Conservation (phyloP, 257 asterid genomes). For the Cordia subcordata region DNA sequence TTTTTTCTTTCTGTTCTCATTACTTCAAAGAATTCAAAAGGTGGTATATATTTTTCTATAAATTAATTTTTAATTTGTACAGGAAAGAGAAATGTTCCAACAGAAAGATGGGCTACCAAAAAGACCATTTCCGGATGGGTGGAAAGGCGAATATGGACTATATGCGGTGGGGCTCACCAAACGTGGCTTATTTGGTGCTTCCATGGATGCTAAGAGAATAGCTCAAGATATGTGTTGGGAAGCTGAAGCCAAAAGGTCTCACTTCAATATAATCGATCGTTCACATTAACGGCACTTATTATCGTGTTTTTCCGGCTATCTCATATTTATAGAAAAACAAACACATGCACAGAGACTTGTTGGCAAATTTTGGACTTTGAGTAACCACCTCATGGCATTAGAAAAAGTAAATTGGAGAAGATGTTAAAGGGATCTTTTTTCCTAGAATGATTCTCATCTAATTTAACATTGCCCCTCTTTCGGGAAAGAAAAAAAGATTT, state of each 20-base stretch:
- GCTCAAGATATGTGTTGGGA: slow-evolving; percentile 55
- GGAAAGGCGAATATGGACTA: slow-evolving; percentile 89
- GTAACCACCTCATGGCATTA: too few species aligned
- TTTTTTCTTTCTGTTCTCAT: neutral
- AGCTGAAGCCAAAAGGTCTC: slow-evolving; percentile 24
- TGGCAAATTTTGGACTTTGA: too few species aligned
- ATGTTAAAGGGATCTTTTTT: too few species aligned
- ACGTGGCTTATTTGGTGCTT: slow-evolving; percentile 96
- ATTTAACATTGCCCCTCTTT: too few species aligned
- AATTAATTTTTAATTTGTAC: neutral
- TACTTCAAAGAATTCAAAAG: neutral
- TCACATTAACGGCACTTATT: slow-evolving; percentile 14
- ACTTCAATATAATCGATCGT: slow-evolving; percentile 18
- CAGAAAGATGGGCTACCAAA: slow-evolving; percentile 84
- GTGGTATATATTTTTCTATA: too few species aligned
- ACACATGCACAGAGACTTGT: too few species aligned
- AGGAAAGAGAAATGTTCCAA: slow-evolving; percentile 81
- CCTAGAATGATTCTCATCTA: too few species aligned
- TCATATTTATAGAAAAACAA: too few species aligned
- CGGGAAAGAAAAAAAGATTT: too few species aligned
- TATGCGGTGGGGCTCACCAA: slow-evolving; percentile 96
- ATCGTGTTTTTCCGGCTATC: neutral
- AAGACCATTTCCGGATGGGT: slow-evolving; percentile 87
- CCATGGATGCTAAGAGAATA: slow-evolving; percentile 87
- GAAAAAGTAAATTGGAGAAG: too few species aligned